Base-by-base conservation (phyloP, 2,329 filamentous ascomycete genomes). In the Cladophialophora exuberans region DNA sequence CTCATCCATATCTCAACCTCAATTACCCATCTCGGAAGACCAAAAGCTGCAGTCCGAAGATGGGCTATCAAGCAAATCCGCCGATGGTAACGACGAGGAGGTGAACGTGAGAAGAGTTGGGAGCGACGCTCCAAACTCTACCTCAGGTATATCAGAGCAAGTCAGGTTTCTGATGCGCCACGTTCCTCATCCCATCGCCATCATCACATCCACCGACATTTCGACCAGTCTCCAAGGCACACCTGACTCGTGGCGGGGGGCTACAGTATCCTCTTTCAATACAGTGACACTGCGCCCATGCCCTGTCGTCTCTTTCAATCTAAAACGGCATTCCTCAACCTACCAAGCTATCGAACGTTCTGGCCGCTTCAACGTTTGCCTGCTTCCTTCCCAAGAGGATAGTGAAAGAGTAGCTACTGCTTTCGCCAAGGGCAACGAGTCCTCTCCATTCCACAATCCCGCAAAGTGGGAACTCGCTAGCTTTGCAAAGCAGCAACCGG, bases 231-330 rank as follows among this genome's bases (percentile, higher is more conserved):
- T 71, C 30, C 63, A 64, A 25, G 62, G 63, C 15, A 59, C 58
- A n/a, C 35, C 61, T 42, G 55, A 66, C 20, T 64, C 65, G 10
- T 74, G 73, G 59, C 72, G 75, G 30, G 81, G 78, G 36, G 81
- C 83, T 62, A 84, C 82, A 6, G 79, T 86, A 26, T 86, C 83
- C 2, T 85, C 83, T 1, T 79, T 86, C 68, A 83, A 72, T 57
- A 82, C 82, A 3, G 80, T 86, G 11, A 78, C 81, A 0, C 70
- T 86, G 2, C 65, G 73, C 25, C 83, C 83, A 1, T 60, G 66
- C 1, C 81, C 83, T 0, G 73, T 82, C n/a, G 73, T 86, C 22
- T 83, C 81, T 1, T 86, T 86, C 74, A 86, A 86, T 58, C 74
- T 86, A 52, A 78, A 77, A 47, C 62, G 75, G 1, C 80, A 81